phyloP scores from a whole-genome alignment of 1,139 yeast genomes.

The Diutina sp. region DNA sequence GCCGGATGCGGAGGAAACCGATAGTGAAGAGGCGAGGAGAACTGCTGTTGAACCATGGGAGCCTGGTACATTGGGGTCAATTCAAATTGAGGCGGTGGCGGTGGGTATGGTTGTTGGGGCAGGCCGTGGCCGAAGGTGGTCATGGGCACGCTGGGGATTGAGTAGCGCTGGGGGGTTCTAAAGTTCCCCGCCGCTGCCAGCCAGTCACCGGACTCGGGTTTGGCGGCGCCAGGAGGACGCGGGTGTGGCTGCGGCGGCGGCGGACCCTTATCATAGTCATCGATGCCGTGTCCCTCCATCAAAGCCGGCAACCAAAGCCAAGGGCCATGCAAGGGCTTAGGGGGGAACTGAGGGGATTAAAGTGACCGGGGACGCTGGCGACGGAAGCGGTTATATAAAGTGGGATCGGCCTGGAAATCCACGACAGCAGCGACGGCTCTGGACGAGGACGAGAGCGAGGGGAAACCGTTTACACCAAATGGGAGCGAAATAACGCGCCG shows the following conservation, averaged over 20 bases:
- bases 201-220: neutral
- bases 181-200: neutral
- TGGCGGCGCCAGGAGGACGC: neutral
- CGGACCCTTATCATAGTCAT: neutral
- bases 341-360: neutral
- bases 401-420: neutral
- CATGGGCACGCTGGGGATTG: neutral
- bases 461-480: neutral
- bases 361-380: neutral
- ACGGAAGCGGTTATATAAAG: neutral
- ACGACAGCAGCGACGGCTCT: neutral
- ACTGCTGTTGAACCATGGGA: neutral
- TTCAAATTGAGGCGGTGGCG: neutral
- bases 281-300: slow-evolving; percentile 1
- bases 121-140: neutral
- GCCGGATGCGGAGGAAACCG: neutral
- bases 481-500: neutral
- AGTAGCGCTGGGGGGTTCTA: neutral
- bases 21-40: neutral
- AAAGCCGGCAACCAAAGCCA: neutral
- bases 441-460: neutral
- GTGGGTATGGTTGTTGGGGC: neutral
- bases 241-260: neutral
- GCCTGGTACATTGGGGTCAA: neutral
- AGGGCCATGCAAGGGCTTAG: neutral